phyloP scores from a whole-genome alignment of 1,284 basidiomycete genomes.

The Marasmius tenuissimus region DNA sequence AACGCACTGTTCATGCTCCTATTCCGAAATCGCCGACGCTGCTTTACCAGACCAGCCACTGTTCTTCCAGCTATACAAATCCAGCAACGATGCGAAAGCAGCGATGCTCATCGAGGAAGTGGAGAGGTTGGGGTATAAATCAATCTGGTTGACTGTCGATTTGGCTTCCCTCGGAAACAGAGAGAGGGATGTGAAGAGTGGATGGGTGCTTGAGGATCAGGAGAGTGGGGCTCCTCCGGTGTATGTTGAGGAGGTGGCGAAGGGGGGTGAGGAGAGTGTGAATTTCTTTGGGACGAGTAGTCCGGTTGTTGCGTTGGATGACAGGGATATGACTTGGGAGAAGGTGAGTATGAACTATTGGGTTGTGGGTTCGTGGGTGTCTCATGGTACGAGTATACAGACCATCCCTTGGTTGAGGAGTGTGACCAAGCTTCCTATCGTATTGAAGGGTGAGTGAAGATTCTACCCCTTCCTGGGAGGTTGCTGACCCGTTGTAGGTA shows the following conservation, averaged over 20 bases:
- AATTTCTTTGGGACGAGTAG: constrained; percentile 63
- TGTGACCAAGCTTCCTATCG: constrained; percentile 77
- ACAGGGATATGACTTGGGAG: constrained; percentile 74
- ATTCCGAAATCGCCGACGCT: constrained; percentile 66
- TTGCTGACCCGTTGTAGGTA: constrained; percentile 38
- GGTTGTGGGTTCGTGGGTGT: background rate
- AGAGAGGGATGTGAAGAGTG: constrained; percentile 73
- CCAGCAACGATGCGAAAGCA: constrained; percentile 68
- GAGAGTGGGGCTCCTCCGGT: constrained; percentile 43
- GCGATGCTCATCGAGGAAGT: constrained; percentile 73
- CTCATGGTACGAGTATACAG: constrained; percentile 26
- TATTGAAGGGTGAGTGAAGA: constrained; percentile 68
- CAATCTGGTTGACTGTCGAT: constrained; percentile 91
- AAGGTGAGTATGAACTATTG: constrained; percentile 36
- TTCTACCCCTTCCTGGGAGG: background rate
- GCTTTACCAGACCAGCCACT: constrained; percentile 63
- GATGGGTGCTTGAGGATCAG: constrained; percentile 63
- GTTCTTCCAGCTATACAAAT: constrained; percentile 90
- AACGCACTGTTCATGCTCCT: constrained; percentile 80
- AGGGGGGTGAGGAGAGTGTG: constrained; percentile 26
- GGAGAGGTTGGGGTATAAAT: constrained; percentile 74
- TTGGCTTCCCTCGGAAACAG: constrained; percentile 84
- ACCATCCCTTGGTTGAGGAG: constrained; percentile 80
- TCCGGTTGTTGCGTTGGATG: constrained; percentile 58
- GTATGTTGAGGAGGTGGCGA: constrained; percentile 27